Percentiles rank a stretch among this genome's conserved stretches.
These are phyloP conservation scores for Candida easanensis DNA, from an alignment of 805 yeast species.

Conservation along the genomic window DNA sequence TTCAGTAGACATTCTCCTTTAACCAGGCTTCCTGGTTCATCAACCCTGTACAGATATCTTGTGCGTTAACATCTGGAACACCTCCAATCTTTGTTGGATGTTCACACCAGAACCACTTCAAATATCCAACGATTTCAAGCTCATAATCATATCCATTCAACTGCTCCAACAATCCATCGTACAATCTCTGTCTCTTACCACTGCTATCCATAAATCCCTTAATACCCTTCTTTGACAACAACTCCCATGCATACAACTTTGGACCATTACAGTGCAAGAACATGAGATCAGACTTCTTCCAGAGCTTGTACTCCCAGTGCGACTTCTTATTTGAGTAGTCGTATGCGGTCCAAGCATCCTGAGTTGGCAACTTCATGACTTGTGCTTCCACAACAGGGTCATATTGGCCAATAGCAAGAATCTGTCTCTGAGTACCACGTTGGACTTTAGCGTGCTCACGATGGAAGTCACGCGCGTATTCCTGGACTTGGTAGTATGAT, in stretches of 20 bases:
- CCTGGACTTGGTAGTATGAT: slow-evolving; percentile 43
- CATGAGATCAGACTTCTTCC: slow-evolving; percentile 13
- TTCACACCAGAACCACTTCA: slow-evolving; percentile 21
- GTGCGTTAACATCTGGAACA: slow-evolving; percentile 28
- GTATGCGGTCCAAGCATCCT: slow-evolving; percentile 11
- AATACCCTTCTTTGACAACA: slow-evolving; percentile 3
- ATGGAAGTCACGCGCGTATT: slow-evolving; percentile 18
- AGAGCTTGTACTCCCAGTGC: slow-evolving; percentile 17
- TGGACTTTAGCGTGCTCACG: slow-evolving; percentile 9
- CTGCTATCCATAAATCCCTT: slow-evolving; percentile 4
- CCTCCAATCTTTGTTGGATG: slow-evolving; percentile 30
- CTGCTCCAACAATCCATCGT: slow-evolving; percentile 8
- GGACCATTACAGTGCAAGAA: slow-evolving; percentile 20
- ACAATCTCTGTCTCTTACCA: slow-evolving; percentile 13
- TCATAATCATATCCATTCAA: slow-evolving; percentile 13
- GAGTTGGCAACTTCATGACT: not conserved
- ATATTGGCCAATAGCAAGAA: slow-evolving; percentile 35
- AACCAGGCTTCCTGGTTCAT: slow-evolving; percentile 34
- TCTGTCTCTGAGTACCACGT: slow-evolving; percentile 22
- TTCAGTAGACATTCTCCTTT: slow-evolving; percentile 15
- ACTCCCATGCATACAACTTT: slow-evolving; percentile 15
- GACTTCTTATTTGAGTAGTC: slow-evolving; percentile 10
- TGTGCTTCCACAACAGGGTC: slow-evolving; percentile 30
- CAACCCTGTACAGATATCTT: slow-evolving; percentile 37
- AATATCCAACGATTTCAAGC: slow-evolving; percentile 3